Evolutionary conservation across 495 filamentous ascomycete genomes (phyloP).

Genomic region (Usnea hakonensis): DNA sequence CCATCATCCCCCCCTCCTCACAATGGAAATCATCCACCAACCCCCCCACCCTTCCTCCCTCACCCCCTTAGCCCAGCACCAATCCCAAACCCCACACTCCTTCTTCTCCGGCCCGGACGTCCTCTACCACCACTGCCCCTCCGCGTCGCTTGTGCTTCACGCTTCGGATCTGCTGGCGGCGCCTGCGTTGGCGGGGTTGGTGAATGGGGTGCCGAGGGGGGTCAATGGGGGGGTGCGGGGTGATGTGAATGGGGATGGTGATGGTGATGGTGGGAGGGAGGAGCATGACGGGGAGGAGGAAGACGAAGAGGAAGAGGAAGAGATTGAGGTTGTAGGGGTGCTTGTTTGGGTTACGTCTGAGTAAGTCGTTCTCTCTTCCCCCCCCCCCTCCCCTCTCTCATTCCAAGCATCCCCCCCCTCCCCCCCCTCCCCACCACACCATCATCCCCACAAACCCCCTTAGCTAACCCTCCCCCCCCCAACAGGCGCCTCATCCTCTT

Average conservation of each 20-base stretch:
- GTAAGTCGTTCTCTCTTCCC: slow-evolving; percentile 39
- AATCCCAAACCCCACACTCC: slow-evolving; percentile 72
- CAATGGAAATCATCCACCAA: slow-evolving; percentile 43
- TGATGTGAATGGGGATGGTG: slow-evolving; percentile 21
- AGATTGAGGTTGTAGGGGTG: slow-evolving; percentile 43
- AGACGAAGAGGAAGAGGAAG: slow-evolving; percentile 36
- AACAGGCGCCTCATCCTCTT: slow-evolving; percentile 52
- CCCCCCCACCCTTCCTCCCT: slow-evolving; percentile 51
- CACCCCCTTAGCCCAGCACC: slow-evolving; percentile 67
- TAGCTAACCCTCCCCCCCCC: not conserved
- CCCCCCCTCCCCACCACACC: not conserved
- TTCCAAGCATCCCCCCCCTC: not conserved
- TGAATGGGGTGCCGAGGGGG: slow-evolving; percentile 24
- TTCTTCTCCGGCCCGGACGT: slow-evolving; percentile 77
- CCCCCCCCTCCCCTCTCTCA: not conserved
- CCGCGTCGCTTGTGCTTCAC: slow-evolving; percentile 21
- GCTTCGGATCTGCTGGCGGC: slow-evolving; percentile 36
- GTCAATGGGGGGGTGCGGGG: slow-evolving; percentile 26
- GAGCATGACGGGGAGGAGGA: slow-evolving; percentile 1
- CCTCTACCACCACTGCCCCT: slow-evolving; percentile 57
- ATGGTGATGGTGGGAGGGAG: not conserved
- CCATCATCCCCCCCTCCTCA: not conserved
- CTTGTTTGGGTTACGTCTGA: slow-evolving; percentile 74
- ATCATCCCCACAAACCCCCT: not conserved
- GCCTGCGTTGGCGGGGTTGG: slow-evolving; percentile 43